Evolutionary conservation across 2,329 filamentous ascomycete genomes (phyloP).

Genomic region (Aspergillus sp.): DNA sequence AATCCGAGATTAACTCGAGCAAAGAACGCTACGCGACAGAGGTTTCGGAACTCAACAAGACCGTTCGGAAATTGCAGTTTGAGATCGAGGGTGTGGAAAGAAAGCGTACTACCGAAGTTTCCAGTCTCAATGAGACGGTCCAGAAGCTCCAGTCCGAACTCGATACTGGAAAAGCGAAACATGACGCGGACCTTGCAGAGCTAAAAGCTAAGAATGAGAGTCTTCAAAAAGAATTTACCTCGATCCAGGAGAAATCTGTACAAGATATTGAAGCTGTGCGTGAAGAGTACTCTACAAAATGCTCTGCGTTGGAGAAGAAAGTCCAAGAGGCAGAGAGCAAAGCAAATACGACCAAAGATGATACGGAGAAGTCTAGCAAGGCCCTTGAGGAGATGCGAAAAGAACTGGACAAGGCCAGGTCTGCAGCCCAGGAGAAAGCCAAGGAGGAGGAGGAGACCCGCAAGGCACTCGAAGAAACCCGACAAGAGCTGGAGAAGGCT

Average conservation of each 20-base stretch:
- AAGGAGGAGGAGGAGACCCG: background rate
- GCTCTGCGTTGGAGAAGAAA: constrained; percentile 48
- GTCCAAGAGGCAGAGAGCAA: constrained; percentile 39
- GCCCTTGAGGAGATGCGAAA: background rate
- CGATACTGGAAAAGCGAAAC: constrained; percentile 51
- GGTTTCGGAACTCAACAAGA: constrained; percentile 55
- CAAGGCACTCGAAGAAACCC: constrained; percentile 50
- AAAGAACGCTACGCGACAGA: constrained; percentile 53
- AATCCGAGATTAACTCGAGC: constrained; percentile 47
- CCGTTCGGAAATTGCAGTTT: constrained; percentile 55
- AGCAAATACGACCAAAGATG: constrained; percentile 31
- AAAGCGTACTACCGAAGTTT: constrained; percentile 55
- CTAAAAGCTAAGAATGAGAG: constrained; percentile 57
- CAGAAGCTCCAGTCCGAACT: constrained; percentile 52
- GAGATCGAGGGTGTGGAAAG: constrained; percentile 31
- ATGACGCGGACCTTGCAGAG: constrained; percentile 60
- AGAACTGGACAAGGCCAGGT: no score
- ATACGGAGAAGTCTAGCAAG: constrained; percentile 30
- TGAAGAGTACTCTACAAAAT: constrained; percentile 48
- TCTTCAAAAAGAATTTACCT: constrained; percentile 45
- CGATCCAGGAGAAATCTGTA: constrained; percentile 44
- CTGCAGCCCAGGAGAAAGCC: no score
- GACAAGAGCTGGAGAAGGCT: background rate
- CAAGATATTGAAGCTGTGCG: constrained; percentile 59
- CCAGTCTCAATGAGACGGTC: constrained; percentile 58